These are phyloP conservation scores for Pleurotus ostreatus DNA, from an alignment of 768 basidiomycete species.

Conservation along the genomic window DNA sequence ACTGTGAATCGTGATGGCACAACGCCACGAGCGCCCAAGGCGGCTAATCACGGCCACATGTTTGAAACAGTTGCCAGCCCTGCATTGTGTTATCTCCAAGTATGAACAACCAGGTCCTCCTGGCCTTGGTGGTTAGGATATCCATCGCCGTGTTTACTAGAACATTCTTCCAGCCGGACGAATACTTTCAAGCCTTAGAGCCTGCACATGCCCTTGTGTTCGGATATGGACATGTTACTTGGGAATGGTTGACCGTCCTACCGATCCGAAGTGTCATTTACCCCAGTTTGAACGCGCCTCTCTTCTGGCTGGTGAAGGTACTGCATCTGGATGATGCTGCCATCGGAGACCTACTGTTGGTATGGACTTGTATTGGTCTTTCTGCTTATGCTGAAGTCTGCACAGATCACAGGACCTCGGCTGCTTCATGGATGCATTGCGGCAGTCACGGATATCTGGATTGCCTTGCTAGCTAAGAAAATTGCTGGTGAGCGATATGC, in stretches of 20 bases:
- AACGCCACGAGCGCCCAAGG: too few species aligned
- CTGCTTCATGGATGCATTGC: slow-evolving; percentile 74
- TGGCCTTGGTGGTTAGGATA: slow-evolving; percentile 51
- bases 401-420: slow-evolving; percentile 73
- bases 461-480: slow-evolving; percentile 55
- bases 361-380: slow-evolving; percentile 35
- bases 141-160: slow-evolving; percentile 63
- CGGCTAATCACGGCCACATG: too few species aligned
- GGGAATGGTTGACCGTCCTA: slow-evolving; percentile 81
- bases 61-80: too few species aligned
- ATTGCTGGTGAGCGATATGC: slow-evolving; percentile 57
- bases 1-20: too few species aligned
- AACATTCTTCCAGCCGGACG: slow-evolving; percentile 96
- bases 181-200: slow-evolving; percentile 93
- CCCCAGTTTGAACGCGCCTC: slow-evolving; percentile 74
- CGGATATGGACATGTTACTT: slow-evolving; percentile 88
- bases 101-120: background rate
- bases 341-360: slow-evolving; percentile 52
- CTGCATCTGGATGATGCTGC: slow-evolving; percentile 43
- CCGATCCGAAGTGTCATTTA: slow-evolving; percentile 83
- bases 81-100: too few species aligned
- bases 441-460: slow-evolving; percentile 74
- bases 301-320: slow-evolving; percentile 67
- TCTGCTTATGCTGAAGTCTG: background rate
- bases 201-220: slow-evolving; percentile 87